A percentile compares a stretch with the other conserved stretches of the same genome.
These are phyloP conservation scores for Claviceps humidiphila DNA, from an alignment of 2,329 filamentous ascomycete genomes.

Conservation along the genomic window DNA sequence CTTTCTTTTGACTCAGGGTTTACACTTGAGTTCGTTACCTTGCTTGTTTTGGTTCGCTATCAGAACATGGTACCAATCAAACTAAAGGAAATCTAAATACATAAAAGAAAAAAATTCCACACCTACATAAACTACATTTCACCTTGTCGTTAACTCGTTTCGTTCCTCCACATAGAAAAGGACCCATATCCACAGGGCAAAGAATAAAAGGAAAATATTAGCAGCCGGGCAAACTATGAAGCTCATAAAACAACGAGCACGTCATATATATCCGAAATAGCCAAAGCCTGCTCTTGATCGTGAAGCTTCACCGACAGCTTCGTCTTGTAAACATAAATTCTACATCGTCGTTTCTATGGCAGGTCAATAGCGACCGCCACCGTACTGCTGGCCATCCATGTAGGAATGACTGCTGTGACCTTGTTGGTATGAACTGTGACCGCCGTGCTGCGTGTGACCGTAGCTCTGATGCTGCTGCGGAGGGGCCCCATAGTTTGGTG, in stretches of 20 bases:
- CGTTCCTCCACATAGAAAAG: neutral
- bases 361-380: constrained; percentile 8
- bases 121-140: neutral
- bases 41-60: neutral
- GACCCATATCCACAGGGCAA: neutral
- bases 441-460: constrained; percentile 5
- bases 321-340: neutral
- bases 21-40: neutral
- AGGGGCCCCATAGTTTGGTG: constrained; percentile 11
- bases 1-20: neutral
- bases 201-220: neutral
- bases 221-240: neutral
- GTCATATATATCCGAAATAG: neutral
- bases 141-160: constrained; percentile 5
- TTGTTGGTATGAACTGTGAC: constrained; percentile 14
- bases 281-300: neutral
- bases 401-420: constrained; percentile 15
- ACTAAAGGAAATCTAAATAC: constrained; percentile 3
- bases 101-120: constrained; percentile 1
- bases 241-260: neutral
- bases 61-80: neutral
- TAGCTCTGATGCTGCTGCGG: constrained; percentile 9
- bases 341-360: neutral
- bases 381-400: constrained; percentile 12
- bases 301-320: neutral